phyloP scores from a whole-genome alignment of 116 monocot species.

The Posidonia oceanica region DNA sequence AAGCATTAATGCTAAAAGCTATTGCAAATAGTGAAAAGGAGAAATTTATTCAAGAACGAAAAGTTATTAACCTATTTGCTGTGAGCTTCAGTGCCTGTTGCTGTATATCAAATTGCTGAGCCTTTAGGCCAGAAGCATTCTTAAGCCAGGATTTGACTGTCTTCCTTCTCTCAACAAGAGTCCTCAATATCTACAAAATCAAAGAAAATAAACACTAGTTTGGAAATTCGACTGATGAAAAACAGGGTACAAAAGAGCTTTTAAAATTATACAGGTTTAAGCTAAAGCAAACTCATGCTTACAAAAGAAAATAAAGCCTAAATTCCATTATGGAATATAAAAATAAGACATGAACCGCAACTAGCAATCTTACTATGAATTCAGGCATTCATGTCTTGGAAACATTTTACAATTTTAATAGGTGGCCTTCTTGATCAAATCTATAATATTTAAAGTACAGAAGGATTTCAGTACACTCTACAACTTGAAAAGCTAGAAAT shows the following conservation, averaged over 20 bases:
- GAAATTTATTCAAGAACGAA: neutral
- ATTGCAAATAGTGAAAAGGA: neutral
- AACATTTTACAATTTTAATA: slow-evolving; percentile 2
- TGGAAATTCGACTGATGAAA: neutral
- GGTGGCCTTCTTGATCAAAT: neutral
- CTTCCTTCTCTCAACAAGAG: slow-evolving; percentile 81
- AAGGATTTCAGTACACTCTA: neutral
- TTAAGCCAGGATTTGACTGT: slow-evolving; percentile 79
- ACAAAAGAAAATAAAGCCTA: too few species aligned
- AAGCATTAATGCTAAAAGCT: neutral
- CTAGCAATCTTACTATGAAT: too few species aligned
- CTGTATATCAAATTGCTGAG: slow-evolving; percentile 88
- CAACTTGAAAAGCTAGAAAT: neutral
- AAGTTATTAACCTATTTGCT: slow-evolving; percentile 64
- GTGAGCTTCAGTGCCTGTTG: slow-evolving; percentile 95
- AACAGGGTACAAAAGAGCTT: too few species aligned
- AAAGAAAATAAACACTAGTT: slow-evolving; percentile 3
- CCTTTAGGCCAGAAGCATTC: slow-evolving; percentile 74
- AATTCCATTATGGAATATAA: neutral
- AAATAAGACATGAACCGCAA: neutral
- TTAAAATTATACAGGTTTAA: too few species aligned
- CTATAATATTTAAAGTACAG: neutral
- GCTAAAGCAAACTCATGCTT: too few species aligned
- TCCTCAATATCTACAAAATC: slow-evolving; percentile 52
- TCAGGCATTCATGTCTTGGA: neutral